Evolutionary conservation across 805 yeast genomes (phyloP).

Genomic region (Clavispora fructus): DNA sequence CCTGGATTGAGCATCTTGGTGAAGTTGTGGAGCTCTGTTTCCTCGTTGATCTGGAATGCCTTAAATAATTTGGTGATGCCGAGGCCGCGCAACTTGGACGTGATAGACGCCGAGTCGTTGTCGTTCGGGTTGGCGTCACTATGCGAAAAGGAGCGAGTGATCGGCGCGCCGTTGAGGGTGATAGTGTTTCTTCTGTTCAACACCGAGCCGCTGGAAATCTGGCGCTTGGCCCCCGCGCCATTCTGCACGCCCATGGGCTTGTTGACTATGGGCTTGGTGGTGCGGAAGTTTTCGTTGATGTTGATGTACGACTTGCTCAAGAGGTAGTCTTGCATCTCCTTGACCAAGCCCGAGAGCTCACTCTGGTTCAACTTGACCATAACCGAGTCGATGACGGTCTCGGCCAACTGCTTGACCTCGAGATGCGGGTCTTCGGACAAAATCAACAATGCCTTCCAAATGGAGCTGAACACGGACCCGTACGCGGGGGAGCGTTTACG

Average conservation of each 20-base stretch:
- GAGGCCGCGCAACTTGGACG: slow-evolving; percentile 28
- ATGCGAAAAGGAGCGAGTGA: slow-evolving; percentile 3
- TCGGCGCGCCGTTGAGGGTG: slow-evolving; percentile 24
- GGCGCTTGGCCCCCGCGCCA: slow-evolving; percentile 12
- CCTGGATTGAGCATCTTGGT: slow-evolving; percentile 33
- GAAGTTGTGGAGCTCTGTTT: slow-evolving; percentile 33
- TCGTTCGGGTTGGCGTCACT: slow-evolving; percentile 10
- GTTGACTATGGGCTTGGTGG: slow-evolving; percentile 34
- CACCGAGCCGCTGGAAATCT: slow-evolving; percentile 20
- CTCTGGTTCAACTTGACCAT: slow-evolving; percentile 59
- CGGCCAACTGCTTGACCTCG: slow-evolving; percentile 71
- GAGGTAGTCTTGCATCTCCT: slow-evolving; percentile 60
- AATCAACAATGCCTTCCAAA: slow-evolving; percentile 81
- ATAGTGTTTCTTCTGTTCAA: slow-evolving; percentile 21
- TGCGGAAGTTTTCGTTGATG: slow-evolving; percentile 35
- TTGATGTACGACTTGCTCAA: slow-evolving; percentile 44
- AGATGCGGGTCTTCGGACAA: slow-evolving; percentile 83
- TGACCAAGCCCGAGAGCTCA: slow-evolving; percentile 58
- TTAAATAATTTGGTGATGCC: slow-evolving; percentile 32
- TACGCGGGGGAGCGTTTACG: slow-evolving; percentile 71
- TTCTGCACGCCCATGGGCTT: slow-evolving; percentile 17
- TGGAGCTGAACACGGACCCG: slow-evolving; percentile 78
- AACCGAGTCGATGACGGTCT: slow-evolving; percentile 68
- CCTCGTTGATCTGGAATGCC: slow-evolving; percentile 36
- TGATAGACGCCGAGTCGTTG: slow-evolving; percentile 26